Base-by-base conservation (phyloP, 176 grass and related monocot species). In the Raddia distichophylla region DNA sequence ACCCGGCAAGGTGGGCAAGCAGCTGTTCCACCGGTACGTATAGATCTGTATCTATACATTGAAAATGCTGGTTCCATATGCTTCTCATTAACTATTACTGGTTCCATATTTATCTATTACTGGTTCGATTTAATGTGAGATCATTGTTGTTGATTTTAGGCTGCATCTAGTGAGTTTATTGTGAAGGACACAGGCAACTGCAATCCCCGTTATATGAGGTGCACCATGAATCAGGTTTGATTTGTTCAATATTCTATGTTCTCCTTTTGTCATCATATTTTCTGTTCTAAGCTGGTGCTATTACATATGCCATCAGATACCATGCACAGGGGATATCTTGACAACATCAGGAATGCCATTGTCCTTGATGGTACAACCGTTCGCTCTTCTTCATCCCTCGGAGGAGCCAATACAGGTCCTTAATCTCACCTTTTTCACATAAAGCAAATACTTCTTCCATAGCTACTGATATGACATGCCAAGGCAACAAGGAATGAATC, bases 181-280 rank as follows among this genome's bases (percentile, higher is more conserved):
- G 94, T 91, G 35, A 97, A 86, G 84, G 94, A 97, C 86, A 87
- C 84, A 27, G 94, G 94, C 50, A 97, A 97, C 70, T 97, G 88
- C 62, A 97, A 78, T 69, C 94, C 94, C 10, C 88, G 94, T 69
- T 73, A 93, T 60, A 93, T 97, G 91, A 89, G 94, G 67, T 97
- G 90, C 80, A 97, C 94, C 20, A 65, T 97, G 64, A 97, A 97
- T 91, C 94, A 97, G 88, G 91, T 97, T 83, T 64, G 42, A 63
- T 45, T 63, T 43, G 64, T 73, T 72, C 40, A 37, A 4, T 71
- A 60, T 53, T 77, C 35, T 64, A 18, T 60, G 49, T 4, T 44
- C 57, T 71, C 47, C 60, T 46, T 77, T 33, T 19, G 43, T 65
- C 52, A 77, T 3, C 57, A 64, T 71, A 54, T 53, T 47, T 46